phyloP scores from a whole-genome alignment of 2,329 filamentous ascomycete genomes.

The Chaetomium sp. region DNA sequence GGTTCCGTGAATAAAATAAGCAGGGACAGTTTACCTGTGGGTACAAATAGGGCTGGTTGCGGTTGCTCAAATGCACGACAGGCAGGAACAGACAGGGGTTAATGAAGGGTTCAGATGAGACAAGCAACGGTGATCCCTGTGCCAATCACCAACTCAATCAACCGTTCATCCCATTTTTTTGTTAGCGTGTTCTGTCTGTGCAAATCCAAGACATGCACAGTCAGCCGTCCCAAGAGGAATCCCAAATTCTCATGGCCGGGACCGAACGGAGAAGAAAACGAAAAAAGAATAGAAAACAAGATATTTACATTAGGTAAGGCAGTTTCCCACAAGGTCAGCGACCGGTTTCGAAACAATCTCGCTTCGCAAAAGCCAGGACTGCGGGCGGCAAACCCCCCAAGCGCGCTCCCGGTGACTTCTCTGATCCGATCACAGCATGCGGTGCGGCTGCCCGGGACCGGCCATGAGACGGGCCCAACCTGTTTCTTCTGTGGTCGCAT shows the following conservation, averaged over 20 bases:
- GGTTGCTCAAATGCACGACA: not conserved
- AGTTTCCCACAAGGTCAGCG: not conserved
- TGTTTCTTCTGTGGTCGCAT: constrained; percentile 25
- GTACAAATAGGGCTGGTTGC: not conserved
- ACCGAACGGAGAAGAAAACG: not conserved
- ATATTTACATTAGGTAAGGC: not conserved
- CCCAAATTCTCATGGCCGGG: not conserved
- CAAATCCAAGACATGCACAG: not conserved
- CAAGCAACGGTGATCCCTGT: constrained; percentile 16
- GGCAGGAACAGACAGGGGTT: constrained; percentile 11
- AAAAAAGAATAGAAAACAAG: not conserved
- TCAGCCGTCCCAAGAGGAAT: not conserved
- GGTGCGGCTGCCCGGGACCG: constrained; percentile 1
- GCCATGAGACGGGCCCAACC: constrained; percentile 11
- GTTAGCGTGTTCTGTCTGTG: not conserved
- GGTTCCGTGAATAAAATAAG: not conserved
- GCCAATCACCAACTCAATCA: constrained; percentile 13
- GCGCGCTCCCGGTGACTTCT: constrained; percentile 10
- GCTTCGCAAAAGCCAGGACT: constrained; percentile 1
- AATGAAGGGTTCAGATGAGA: constrained; percentile 19
- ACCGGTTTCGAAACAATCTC: constrained; percentile 12
- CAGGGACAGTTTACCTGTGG: not conserved
- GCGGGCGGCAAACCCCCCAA: constrained; percentile 13
- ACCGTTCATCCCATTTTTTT: constrained; percentile 6
- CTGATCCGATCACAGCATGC: constrained; percentile 1